Conservation (phyloP, 2,329 filamentous ascomycete genomes). For the Curvularia lunata region DNA sequence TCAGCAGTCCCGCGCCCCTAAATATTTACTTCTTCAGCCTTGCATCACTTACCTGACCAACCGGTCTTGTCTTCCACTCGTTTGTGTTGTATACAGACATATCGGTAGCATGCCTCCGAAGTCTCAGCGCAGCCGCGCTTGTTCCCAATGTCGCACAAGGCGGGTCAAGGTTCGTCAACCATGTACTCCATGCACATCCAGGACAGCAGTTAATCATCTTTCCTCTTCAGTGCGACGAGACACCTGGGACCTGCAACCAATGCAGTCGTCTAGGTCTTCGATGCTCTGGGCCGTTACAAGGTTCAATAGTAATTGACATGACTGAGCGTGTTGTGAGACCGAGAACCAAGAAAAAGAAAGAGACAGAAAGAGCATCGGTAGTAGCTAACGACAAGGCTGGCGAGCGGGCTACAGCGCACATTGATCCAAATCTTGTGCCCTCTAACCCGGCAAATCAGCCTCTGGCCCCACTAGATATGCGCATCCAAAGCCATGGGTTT, state of each 20-base stretch:
- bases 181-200: neutral
- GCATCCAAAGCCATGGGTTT: conserved; percentile 1
- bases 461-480: neutral
- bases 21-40: neutral
- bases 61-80: conserved; percentile 26
- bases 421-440: neutral
- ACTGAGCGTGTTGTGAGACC: conserved; percentile 40
- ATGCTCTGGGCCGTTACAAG: conserved; percentile 42
- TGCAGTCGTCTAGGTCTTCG: conserved; percentile 32
- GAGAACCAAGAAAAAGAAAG: conserved; percentile 28
- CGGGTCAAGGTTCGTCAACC: conserved; percentile 39
- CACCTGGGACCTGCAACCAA: conserved; percentile 27
- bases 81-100: neutral
- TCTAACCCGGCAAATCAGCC: neutral
- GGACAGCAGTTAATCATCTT: conserved; percentile 6
- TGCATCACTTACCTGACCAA: conserved; percentile 10
- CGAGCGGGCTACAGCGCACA: neutral
- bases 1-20: neutral
- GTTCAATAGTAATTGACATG: conserved; percentile 47
- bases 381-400: conserved; percentile 5
- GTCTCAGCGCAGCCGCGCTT: conserved; percentile 43
- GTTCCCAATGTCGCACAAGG: conserved; percentile 44
- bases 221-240: conserved; percentile 36
- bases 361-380: conserved; percentile 8
- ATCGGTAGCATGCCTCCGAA: conserved; percentile 25